Conservation (phyloP, 169 alveolate species). For the Eimeria praecox region DNA sequence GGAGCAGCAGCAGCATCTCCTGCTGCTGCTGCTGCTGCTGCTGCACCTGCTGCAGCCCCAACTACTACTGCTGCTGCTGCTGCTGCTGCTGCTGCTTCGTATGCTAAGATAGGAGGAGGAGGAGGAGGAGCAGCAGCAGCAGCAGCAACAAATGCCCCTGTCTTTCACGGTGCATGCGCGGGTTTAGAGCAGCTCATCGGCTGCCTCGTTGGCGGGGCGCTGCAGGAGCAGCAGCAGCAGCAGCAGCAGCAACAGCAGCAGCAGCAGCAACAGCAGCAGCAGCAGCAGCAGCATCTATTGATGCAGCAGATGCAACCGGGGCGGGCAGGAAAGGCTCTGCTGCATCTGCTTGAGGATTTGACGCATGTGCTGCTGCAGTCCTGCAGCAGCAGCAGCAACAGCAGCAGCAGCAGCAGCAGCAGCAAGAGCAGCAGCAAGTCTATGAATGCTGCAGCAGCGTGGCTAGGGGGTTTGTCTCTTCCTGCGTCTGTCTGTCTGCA, state of each 20-base stretch:
- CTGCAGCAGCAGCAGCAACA: not conserved
- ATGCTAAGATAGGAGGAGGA: no score
- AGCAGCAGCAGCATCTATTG: not conserved
- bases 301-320: not conserved
- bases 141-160: not conserved
- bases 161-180: constrained; percentile 54
- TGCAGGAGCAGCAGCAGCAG: constrained; percentile 66
- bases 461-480: constrained; percentile 34
- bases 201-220: constrained; percentile 34
- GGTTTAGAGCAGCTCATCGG: constrained; percentile 56
- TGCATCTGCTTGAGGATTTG: constrained; percentile 52
- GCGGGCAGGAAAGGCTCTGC: constrained; percentile 45
- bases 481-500: constrained; percentile 54
- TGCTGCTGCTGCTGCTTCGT: no score
- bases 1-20: constrained; percentile 31
- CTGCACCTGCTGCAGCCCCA: not conserved
- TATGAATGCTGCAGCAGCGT: constrained; percentile 52
- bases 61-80: not conserved
- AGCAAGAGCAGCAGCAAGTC: constrained; percentile 18
- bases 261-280: constrained; percentile 26
- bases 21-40: constrained; percentile 32
- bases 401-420: constrained; percentile 11
- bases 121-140: no score
- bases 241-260: constrained; percentile 30
- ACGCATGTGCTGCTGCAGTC: constrained; percentile 61